Conservation (phyloP, 2,329 filamentous ascomycete species). For the Paecilomyces formosus region DNA sequence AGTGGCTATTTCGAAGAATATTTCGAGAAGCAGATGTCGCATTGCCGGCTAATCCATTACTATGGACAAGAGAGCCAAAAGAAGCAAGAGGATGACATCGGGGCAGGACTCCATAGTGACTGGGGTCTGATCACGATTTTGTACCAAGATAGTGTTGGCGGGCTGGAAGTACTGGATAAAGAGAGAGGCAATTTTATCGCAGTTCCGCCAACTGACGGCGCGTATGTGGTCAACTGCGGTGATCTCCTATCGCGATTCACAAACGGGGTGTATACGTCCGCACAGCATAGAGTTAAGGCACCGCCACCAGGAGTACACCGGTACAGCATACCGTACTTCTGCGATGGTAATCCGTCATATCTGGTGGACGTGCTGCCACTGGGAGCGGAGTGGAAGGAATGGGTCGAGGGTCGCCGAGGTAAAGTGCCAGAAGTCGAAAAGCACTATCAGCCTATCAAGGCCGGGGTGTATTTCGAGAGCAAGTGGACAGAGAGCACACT, state of each 20-base stretch:
- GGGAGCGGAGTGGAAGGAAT: not conserved
- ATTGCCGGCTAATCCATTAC: conserved; percentile 1
- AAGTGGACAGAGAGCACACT: conserved; percentile 11
- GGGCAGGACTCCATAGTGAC: conserved; percentile 37
- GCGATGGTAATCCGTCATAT: conserved; percentile 45
- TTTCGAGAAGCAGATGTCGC: not conserved
- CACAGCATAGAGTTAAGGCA: conserved; percentile 36
- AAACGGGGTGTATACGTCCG: not conserved
- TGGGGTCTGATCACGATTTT: conserved; percentile 50
- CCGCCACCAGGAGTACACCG: conserved; percentile 32
- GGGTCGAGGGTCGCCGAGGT: not conserved
- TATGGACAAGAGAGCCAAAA: not conserved
- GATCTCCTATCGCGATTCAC: not conserved
- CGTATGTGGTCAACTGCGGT: not conserved
- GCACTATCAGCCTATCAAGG: conserved; percentile 12
- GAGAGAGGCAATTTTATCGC: conserved; percentile 14
- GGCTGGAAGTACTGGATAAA: conserved; percentile 45
- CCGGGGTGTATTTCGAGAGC: conserved; percentile 15
- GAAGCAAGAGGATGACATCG: not conserved
- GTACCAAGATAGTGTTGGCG: conserved; percentile 44
- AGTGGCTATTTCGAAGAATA: not conserved
- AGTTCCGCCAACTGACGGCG: conserved; percentile 24
- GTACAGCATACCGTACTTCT: conserved; percentile 51
- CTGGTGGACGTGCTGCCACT: conserved; percentile 8
- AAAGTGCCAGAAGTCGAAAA: conserved; percentile 3